A percentile compares a stretch with the other conserved stretches of the same genome.
Evolutionary conservation across 73 alveolate species (phyloP).

Genomic region (Stentor roeselii): DNA sequence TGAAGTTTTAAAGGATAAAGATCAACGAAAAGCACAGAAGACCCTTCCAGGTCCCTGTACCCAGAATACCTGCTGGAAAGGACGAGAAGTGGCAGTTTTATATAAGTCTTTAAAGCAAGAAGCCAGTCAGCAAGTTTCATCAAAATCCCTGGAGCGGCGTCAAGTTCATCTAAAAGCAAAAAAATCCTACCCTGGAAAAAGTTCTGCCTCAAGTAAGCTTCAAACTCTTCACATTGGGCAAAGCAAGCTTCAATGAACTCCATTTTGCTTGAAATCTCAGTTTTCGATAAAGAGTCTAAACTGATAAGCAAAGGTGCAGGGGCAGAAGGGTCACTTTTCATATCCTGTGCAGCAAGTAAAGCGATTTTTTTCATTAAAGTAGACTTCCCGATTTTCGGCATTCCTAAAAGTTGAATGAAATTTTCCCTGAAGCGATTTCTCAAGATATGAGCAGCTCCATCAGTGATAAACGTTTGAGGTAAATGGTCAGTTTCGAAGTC

Average conservation of each 20-base stretch:
- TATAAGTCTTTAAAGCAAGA: background rate
- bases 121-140: background rate
- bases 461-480: background rate
- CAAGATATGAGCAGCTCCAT: slow-evolving; percentile 24
- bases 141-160: background rate
- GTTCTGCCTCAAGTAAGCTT: slow-evolving; percentile 3
- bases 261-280: background rate
- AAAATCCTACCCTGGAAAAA: slow-evolving; percentile 15
- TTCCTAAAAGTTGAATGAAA: background rate
- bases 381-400: slow-evolving; percentile 13
- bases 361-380: slow-evolving; percentile 8
- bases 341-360: slow-evolving; percentile 15
- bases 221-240: slow-evolving; percentile 12
- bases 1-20: slow-evolving; percentile 8
- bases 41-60: background rate
- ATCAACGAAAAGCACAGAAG: background rate
- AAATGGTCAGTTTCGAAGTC: background rate
- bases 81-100: background rate
- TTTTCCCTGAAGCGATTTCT: background rate
- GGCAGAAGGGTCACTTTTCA: background rate
- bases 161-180: slow-evolving; percentile 6
- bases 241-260: slow-evolving; percentile 18
- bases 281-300: background rate
- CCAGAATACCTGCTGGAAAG: background rate
- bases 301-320: slow-evolving; percentile 10